Base-by-base conservation (phyloP, 179 eudicot genomes). In the Camellia oleifera region DNA sequence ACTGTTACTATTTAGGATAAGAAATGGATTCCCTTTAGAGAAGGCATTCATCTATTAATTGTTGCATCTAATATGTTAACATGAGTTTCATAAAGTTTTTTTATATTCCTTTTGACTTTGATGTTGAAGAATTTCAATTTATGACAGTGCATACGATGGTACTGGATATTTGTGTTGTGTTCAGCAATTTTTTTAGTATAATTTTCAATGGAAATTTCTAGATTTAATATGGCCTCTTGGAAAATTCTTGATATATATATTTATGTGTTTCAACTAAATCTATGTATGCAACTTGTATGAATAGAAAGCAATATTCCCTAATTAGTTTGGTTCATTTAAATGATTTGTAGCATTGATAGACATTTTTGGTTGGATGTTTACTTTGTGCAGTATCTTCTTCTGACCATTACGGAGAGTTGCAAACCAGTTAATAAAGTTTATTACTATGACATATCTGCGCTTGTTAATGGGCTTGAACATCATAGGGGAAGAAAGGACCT, bases 371-470 rank as follows among this genome's bases (percentile, higher is more conserved):
- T 44, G 48, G 50, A 53, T 76, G 23, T 63, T 20, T 14, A 63
- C 77, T 74, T 74, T 76, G 53, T 88, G 89, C 98, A 95, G 98
- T 95, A 91, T 87, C 88, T 92, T 81, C 87, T 95, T 46, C 83
- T 93, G 58, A 82, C 86, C 52, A 89, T 87, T 61, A 69, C 63
- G 18, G 92, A 90, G 84, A 86, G 92, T 85, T 94, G 97, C 78
- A 94, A 92, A 48, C 94, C 90, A 15, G 93, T 86, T 81, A 96
- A 94, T 83, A 94, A 94, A 87, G 76, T 94, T 15, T 92, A 92
- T 87, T 92, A 92, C 84, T 87, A 91, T 84, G 98, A 92, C 82
- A 64, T 94, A 78, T 86, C 92, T 70, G 67, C 86, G 42, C 88
- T 92, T 6, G 79, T 90, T 52, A 82, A 79, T 82, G 97, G 99